A percentile compares a stretch with the other conserved stretches of the same genome.
These are phyloP conservation scores for Clavispora phyllophila DNA, from an alignment of 805 yeast genomes.

Conservation along the genomic window DNA sequence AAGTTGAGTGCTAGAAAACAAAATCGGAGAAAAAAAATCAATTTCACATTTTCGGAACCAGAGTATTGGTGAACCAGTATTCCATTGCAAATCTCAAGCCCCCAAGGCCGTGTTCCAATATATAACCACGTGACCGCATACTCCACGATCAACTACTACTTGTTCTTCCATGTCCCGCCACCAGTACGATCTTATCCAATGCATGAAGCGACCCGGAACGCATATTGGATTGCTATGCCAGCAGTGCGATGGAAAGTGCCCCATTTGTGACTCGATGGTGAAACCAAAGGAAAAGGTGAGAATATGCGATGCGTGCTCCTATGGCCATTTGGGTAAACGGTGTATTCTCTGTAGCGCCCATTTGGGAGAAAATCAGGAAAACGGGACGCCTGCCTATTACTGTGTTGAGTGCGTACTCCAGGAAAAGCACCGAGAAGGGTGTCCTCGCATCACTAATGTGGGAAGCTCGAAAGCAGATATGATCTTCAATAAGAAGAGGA, in stretches of 20 bases:
- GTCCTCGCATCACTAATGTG: slow-evolving; percentile 77
- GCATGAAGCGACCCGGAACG: slow-evolving; percentile 82
- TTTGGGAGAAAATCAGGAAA: slow-evolving; percentile 48
- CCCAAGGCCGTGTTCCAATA: no score
- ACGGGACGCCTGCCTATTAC: slow-evolving; percentile 55
- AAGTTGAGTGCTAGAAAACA: no score
- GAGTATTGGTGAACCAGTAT: no score
- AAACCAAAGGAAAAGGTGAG: slow-evolving; percentile 62
- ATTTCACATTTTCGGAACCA: no score
- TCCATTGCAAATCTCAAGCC: no score
- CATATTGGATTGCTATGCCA: slow-evolving; percentile 67
- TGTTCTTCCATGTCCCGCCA: slow-evolving; percentile 68
- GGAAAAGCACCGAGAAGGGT: slow-evolving; percentile 86
- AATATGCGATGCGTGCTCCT: slow-evolving; percentile 82
- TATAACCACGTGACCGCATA: neutral
- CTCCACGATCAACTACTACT: neutral
- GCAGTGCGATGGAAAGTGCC: slow-evolving; percentile 89
- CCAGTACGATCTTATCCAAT: slow-evolving; percentile 77
- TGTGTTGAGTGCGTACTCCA: slow-evolving; percentile 78
- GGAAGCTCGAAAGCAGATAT: slow-evolving; percentile 72
- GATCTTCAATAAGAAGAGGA: slow-evolving; percentile 52
- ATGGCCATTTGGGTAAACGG: slow-evolving; percentile 55
- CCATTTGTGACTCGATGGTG: slow-evolving; percentile 82
- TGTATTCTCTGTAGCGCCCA: slow-evolving; percentile 77
- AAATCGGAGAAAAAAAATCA: no score